Base-by-base conservation (phyloP, 2,329 filamentous ascomycete genomes). In the Cladosporium sphaerospermum region DNA sequence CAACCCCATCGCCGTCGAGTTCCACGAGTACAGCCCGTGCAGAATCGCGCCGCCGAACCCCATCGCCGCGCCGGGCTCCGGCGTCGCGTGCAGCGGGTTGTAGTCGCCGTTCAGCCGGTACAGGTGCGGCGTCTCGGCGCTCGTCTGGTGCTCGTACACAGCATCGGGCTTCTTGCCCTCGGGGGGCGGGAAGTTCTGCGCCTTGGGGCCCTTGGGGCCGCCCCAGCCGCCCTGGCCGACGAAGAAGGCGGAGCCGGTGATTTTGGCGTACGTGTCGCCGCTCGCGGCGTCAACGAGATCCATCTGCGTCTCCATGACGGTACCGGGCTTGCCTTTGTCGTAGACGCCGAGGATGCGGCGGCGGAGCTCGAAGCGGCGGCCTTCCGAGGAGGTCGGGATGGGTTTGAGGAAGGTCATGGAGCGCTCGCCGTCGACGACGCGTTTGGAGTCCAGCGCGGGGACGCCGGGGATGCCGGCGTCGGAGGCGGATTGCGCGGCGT, bases 61-160 rank as follows among this genome's bases (percentile, higher is more conserved):
- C 88, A 96, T 95, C 74, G 89, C 86, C 71, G 81, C 73, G 56
- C 89, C 89, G 0, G 89, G 88, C 72, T 89, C 88, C 10, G 89
- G 89, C 14, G 87, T 88, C 6, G 89, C 89, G 68, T 96, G 90
- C 34, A 96, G 83, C 28, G 90, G 91, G 75, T 96, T 96, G 73
- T 96, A 96, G 74, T 96, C 91, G 60, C 90, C 90, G 63, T 95
- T 96, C 47, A 96, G 79, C 72, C 80, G 81, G 71, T 93, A 93
- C 52, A 93, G 75, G 58, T 87, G 80, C 8, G 88, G 82, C 4
- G 88, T 88, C 73, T 91, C 83, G 50, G 75, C 66, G 23, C 75
- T 86, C 4, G 86, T 89, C 71, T 89, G 84, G 63, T 86, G 80
- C 63, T 81, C 79, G 60, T 87, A 80, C 5, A 83, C 79, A 41